Percentiles rank a stretch among this genome's conserved stretches.
Evolutionary conservation across 2,329 filamentous ascomycete species (phyloP).

Genomic region (Fusarium sarcochroum): DNA sequence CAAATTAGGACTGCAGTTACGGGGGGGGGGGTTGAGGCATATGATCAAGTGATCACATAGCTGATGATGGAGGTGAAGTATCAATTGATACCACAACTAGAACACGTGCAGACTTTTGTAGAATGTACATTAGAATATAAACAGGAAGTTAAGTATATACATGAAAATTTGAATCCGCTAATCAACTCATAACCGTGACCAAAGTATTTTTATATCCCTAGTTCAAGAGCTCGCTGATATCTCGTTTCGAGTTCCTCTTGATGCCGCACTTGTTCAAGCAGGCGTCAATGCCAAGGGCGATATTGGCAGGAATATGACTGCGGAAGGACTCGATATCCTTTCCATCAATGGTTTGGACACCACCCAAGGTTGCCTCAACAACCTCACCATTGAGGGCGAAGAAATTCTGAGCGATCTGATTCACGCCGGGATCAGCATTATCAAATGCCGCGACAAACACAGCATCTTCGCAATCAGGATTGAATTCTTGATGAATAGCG

Average conservation of each 20-base stretch:
- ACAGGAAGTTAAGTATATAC: neutral
- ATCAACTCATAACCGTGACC: neutral
- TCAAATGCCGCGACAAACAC: conserved; percentile 65
- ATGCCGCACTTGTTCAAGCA: conserved; percentile 27
- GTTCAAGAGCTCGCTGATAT: conserved; percentile 6
- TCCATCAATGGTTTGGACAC: conserved; percentile 14
- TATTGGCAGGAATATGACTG: conserved; percentile 1
- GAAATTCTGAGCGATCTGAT: conserved; percentile 58
- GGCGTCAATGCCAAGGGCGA: conserved; percentile 28
- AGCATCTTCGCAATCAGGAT: conserved; percentile 63
- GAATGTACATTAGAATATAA: neutral
- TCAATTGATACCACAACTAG: too few species aligned
- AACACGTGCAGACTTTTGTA: too few species aligned
- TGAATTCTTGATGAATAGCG: conserved; percentile 65
- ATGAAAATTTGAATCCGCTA: neutral
- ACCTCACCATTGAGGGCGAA: conserved; percentile 12
- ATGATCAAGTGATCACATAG: too few species aligned
- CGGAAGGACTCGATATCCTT: conserved; percentile 29
- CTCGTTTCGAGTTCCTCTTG: conserved; percentile 15
- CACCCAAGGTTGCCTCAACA: neutral
- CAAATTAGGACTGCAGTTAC: too few species aligned
- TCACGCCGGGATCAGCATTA: conserved; percentile 61
- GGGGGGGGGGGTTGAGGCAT: too few species aligned
- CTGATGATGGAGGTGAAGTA: too few species aligned
- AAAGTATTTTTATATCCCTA: neutral